Evolutionary conservation across 2,329 filamentous ascomycete genomes (phyloP).

Genomic region (Emydomyces testavorans): DNA sequence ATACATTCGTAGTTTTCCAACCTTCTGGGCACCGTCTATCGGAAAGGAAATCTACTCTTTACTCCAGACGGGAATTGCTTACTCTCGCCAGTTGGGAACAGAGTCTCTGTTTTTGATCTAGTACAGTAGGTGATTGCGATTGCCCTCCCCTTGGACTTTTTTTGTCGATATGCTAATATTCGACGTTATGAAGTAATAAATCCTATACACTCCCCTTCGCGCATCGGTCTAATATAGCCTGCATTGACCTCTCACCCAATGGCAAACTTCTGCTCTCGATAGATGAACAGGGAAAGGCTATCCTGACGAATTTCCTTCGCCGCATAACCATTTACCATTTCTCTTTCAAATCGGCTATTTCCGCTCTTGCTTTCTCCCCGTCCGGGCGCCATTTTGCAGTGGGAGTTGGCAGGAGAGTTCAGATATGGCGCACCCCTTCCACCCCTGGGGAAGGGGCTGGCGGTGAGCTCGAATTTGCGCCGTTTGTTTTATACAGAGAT

Average conservation of each 20-base stretch:
- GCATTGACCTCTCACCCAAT: slow-evolving; percentile 75
- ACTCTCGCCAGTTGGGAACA: slow-evolving; percentile 90
- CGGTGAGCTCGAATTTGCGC: slow-evolving; percentile 85
- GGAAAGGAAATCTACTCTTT: slow-evolving; percentile 93
- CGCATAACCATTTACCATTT: slow-evolving; percentile 87
- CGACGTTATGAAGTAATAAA: slow-evolving; percentile 26
- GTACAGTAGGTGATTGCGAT: slow-evolving; percentile 58
- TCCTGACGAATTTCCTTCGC: slow-evolving; percentile 79
- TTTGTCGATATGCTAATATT: slow-evolving; percentile 3
- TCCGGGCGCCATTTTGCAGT: slow-evolving; percentile 86
- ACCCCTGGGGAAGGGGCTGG: slow-evolving; percentile 68
- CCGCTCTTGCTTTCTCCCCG: slow-evolving; percentile 78
- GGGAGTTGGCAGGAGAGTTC: slow-evolving; percentile 71
- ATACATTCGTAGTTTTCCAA: slow-evolving; percentile 69
- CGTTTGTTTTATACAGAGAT: slow-evolving; percentile 77
- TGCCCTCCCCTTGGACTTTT: not conserved
- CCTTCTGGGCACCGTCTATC: slow-evolving; percentile 94
- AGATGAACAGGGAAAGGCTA: slow-evolving; percentile 87
- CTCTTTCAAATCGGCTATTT: slow-evolving; percentile 75
- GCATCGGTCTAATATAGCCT: slow-evolving; percentile 84
- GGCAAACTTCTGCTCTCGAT: slow-evolving; percentile 88
- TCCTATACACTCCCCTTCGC: slow-evolving; percentile 55
- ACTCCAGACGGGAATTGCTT: slow-evolving; percentile 92
- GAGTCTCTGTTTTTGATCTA: slow-evolving; percentile 90
- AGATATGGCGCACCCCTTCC: slow-evolving; percentile 92